phyloP scores from a whole-genome alignment of 305 asterid species.

The Solanum chacoense region DNA sequence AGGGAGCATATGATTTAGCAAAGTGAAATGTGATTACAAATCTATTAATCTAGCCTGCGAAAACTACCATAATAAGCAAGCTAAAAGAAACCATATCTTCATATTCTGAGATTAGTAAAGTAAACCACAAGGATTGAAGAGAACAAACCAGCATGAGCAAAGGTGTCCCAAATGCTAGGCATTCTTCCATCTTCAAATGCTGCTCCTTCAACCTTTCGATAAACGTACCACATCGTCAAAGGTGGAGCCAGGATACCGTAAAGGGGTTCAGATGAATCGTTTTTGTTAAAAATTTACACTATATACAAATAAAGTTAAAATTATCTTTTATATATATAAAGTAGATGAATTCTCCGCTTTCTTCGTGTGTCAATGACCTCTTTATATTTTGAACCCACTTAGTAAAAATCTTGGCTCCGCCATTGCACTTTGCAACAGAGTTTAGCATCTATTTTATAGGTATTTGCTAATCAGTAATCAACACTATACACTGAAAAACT shows the following conservation, averaged over 20 bases:
- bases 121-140: background rate
- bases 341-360: background rate
- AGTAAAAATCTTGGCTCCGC: background rate
- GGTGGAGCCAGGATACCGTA: background rate
- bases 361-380: background rate
- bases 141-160: conserved; percentile 34
- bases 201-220: conserved; percentile 36
- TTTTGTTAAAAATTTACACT: background rate
- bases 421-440: background rate
- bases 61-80: background rate
- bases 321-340: background rate
- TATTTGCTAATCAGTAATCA: background rate
- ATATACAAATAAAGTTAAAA: background rate
- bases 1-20: background rate
- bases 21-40: background rate
- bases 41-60: background rate
- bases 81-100: background rate
- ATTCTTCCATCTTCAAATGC: conserved; percentile 47
- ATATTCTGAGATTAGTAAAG: background rate
- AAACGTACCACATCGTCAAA: background rate
- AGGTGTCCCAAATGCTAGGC: conserved; percentile 52
- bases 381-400: background rate
- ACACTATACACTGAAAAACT: background rate
- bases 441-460: background rate
- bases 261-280: background rate